A percentile compares a stretch with the other conserved stretches of the same genome.
Evolutionary conservation across 208 protist species (phyloP).

Genomic region (Acanthamoeba rhysodes): DNA sequence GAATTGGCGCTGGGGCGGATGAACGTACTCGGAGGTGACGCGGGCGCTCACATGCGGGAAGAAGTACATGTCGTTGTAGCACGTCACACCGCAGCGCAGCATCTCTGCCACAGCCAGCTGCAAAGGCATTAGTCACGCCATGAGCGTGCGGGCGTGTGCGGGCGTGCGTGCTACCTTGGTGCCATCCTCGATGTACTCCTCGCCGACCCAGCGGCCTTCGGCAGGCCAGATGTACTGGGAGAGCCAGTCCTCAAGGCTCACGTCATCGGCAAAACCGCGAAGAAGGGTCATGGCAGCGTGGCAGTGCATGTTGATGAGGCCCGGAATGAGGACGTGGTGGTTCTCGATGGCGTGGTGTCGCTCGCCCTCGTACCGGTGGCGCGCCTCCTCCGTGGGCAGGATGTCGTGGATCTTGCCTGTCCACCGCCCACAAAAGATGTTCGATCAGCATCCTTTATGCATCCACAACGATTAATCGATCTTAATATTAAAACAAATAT

Average conservation of each 20-base stretch:
- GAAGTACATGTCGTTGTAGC: conserved; percentile 89
- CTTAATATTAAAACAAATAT: too few relatives aligned
- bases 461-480: too few relatives aligned
- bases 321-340: conserved; percentile 81
- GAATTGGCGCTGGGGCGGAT: too few relatives aligned
- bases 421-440: too few relatives aligned
- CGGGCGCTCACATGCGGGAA: conserved; percentile 81
- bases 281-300: conserved; percentile 84
- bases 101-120: conserved; percentile 85
- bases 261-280: conserved; percentile 82
- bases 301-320: conserved; percentile 85
- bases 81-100: conserved; percentile 86
- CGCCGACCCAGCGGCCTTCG: conserved; percentile 65
- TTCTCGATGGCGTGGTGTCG: background rate
- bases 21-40: conserved; percentile 27
- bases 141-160: too few relatives aligned
- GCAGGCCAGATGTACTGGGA: conserved; percentile 76
- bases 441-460: too few relatives aligned
- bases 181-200: conserved; percentile 72
- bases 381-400: conserved; percentile 47
- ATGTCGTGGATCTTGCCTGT: conserved; percentile 66
- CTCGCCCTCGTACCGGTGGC: background rate
- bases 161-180: background rate
- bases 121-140: too few relatives aligned
- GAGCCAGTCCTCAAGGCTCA: conserved; percentile 83